These are phyloP conservation scores for Hericium coralloides DNA, from an alignment of 768 basidiomycete species.

Conservation along the genomic window DNA sequence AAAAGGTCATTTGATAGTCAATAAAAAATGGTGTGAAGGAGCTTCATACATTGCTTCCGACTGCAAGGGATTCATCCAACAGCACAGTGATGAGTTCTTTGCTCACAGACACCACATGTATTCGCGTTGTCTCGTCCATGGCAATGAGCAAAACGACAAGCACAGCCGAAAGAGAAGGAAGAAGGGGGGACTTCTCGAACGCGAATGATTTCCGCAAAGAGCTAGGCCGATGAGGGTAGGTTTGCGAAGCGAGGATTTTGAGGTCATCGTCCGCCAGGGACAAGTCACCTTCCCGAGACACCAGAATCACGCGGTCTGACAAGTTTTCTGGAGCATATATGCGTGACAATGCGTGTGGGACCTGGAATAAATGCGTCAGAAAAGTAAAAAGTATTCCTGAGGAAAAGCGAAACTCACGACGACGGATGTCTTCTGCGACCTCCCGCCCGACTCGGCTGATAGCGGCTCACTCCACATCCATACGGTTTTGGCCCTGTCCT, in stretches of 20 bases:
- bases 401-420: constrained; percentile 31
- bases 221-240: constrained; percentile 17
- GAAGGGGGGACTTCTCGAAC: constrained; percentile 21
- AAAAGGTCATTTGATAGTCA: neutral
- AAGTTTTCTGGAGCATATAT: constrained; percentile 26
- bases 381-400: neutral
- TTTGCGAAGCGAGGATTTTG: constrained; percentile 15
- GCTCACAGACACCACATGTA: neutral
- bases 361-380: constrained; percentile 23
- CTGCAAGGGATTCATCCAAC: neutral
- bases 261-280: constrained; percentile 23
- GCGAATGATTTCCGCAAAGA: constrained; percentile 23
- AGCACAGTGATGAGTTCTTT: neutral
- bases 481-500: constrained; percentile 8
- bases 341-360: constrained; percentile 32
- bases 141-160: neutral
- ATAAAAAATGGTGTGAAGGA: neutral
- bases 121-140: neutral
- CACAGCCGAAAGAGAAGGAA: neutral
- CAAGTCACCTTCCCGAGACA: constrained; percentile 26
- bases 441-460: constrained; percentile 23
- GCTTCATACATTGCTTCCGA: neutral
- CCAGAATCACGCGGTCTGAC: constrained; percentile 21
- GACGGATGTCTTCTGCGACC: constrained; percentile 32
- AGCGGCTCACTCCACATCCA: constrained; percentile 15